Evolutionary conservation across 2,329 filamentous ascomycete genomes (phyloP), one percentile per base, ranked within the genome.

Genomic region (Didymella sp.): DNA sequence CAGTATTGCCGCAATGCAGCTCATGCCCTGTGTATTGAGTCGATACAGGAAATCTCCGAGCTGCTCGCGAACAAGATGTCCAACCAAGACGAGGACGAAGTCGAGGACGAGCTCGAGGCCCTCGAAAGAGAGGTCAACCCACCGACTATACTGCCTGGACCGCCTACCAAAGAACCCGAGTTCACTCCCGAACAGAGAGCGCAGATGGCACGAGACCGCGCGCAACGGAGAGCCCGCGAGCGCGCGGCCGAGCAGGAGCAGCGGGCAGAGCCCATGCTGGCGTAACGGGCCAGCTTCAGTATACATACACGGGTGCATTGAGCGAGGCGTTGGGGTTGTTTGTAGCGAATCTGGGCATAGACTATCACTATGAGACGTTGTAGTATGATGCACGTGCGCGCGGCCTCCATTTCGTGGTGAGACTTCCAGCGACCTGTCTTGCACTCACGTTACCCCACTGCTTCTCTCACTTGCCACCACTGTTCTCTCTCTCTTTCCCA

Each of bases 51-150:
- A 81, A 85, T 99, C 67, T 95, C 89, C 78, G 91, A 96, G 46
- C 90, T 97, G 85, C 85, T 99, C 2, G 90, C 89, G 30, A 90
- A 90, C 12, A 87, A 89, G 67, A 93, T 99, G 80, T 91, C 92
- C 13, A 95, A 92, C 71, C 90, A 96, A 70, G 95, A 99, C 77
- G 95, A 99, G 76, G 94, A 98, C 72, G 95, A 97, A 71, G 95
- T 99, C 30, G 95, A 99, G 74, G 93, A 97, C 71, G 95, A 99
- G 79, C 81, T 99, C 49, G 91, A 90, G 52, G 89, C 88, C 1
- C 82, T 99, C 63, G 90, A 93, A 75, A 82, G 81, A 37, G 87
- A 93, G 70, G 75, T 87, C 50, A 76, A 74, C 37, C 77, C 76
- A 30, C 67, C 71, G 21, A 64, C 66, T 47, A 15, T 13, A 22